Percentiles rank a stretch among this genome's conserved stretches.
phyloP scores from a whole-genome alignment of 768 basidiomycete genomes.

The Tephrocybe sp. region DNA sequence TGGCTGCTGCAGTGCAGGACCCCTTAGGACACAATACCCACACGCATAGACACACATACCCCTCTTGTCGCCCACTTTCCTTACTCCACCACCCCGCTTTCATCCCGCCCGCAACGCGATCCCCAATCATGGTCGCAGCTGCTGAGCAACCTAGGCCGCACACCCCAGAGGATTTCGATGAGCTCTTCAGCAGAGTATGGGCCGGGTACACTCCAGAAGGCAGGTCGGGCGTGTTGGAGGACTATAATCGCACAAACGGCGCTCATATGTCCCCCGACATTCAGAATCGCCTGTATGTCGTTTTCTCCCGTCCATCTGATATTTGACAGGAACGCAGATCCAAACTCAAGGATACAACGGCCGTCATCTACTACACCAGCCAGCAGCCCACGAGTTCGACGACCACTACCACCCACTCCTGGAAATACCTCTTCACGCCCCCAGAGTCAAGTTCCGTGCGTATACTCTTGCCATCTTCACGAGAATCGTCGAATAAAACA shows the following conservation, averaged over 20 bases:
- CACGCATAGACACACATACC: constrained; percentile 10
- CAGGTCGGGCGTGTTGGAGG: constrained; percentile 1
- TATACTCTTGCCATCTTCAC: neutral
- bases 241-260: constrained; percentile 2
- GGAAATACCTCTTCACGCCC: constrained; percentile 11
- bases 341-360: constrained; percentile 13
- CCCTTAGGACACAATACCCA: constrained; percentile 8
- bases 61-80: constrained; percentile 1
- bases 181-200: constrained; percentile 57
- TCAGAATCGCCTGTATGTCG: constrained; percentile 11
- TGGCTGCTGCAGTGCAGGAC: constrained; percentile 17
- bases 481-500: neutral
- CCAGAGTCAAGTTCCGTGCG: constrained; percentile 12
- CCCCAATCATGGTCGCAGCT: constrained; percentile 6
- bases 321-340: constrained; percentile 1
- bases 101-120: neutral
- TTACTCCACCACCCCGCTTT: constrained; percentile 5
- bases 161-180: constrained; percentile 50
- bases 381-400: constrained; percentile 12
- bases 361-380: constrained; percentile 16
- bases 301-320: neutral
- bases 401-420: constrained; percentile 27
- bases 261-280: constrained; percentile 2
- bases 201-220: constrained; percentile 43
- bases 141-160: constrained; percentile 10